Evolutionary conservation across 805 yeast species (phyloP), one percentile per base, ranked within the genome.

Genomic region (Yarrowia deformans): DNA sequence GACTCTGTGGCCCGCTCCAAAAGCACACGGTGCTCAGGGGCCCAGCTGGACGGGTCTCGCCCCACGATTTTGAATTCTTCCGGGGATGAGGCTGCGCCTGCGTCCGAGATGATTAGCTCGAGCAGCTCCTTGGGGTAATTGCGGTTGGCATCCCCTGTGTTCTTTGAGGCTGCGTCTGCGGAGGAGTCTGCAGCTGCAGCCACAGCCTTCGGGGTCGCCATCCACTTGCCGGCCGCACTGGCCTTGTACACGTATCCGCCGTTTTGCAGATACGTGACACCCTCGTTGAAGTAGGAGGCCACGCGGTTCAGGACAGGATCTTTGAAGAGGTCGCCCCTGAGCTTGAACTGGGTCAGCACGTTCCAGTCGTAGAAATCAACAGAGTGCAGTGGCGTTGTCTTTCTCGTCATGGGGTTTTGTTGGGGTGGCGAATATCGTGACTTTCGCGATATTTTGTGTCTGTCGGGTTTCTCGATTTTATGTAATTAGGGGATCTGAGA

Each of bases 311-410:
- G 66, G 12, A 60, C 66, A 19, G 66, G 66, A 37, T 60, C 66
- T 8, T 42, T 60, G 34, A 60, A 60, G 16, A 60, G 40, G 43
- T 60, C 66, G 19, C 66, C 66, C 18, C 66, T 40, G 14, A 60
- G 52, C 35, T 60, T 60, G 66, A 60, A 60, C 52, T 60, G 66
- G 39, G 66, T 60, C 14, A 60, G 52, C 50, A 60, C 66, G 66
- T 60, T 60, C 66, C 66, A 60, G 40, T 60, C 66, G 66, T 60
- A 60, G 12, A 60, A 60, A 18, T 60, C 66, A 9, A 60, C 66
- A n/a, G 66, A 60, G 42, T 60, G 66, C 66, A 60, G 66, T 14
- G 66, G 66, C 35, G 66, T 45, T 12, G 40, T 60, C 14, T 18
- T 12, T 49, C 34, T 60, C 10, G n/a, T 43, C 66, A 60, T 60